Evolutionary conservation across 805 yeast species (phyloP).

Genomic region (Barnettozyma salicaria): DNA sequence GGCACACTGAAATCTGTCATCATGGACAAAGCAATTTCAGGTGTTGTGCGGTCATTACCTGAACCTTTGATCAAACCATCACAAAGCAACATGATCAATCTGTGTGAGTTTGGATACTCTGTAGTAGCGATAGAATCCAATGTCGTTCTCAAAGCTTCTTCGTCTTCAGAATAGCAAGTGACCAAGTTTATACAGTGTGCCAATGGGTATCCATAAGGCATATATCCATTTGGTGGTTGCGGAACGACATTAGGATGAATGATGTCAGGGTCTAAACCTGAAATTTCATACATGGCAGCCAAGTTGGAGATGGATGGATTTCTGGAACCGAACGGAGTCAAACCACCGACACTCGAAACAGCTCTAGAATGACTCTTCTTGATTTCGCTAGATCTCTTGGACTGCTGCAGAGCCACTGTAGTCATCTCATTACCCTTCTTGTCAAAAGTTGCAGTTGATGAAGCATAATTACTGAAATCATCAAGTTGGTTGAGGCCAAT

Average conservation of each 20-base stretch:
- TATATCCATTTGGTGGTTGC: conserved; percentile 85
- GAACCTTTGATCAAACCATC: conserved; percentile 95
- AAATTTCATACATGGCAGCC: conserved; percentile 26
- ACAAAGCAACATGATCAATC: conserved; percentile 76
- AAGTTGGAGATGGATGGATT: conserved; percentile 23
- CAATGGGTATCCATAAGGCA: conserved; percentile 81
- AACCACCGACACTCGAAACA: conserved; percentile 10
- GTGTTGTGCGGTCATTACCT: conserved; percentile 82
- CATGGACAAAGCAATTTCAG: conserved; percentile 83
- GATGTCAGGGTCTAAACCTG: conserved; percentile 49
- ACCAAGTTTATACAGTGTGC: conserved; percentile 70
- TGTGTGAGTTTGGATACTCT: conserved; percentile 93
- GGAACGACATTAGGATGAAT: conserved; percentile 77
- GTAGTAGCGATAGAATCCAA: conserved; percentile 92
- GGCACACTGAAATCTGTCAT: conserved; percentile 74
- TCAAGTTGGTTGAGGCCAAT: conserved; percentile 25
- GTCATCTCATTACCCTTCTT: conserved; percentile 29
- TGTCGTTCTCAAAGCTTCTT: conserved; percentile 77
- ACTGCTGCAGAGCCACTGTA: conserved; percentile 65
- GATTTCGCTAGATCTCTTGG: conserved; percentile 19
- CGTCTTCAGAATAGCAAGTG: conserved; percentile 94
- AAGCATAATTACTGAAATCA: conserved; percentile 11
- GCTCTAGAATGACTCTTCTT: conserved; percentile 15
- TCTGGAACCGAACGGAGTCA: conserved; percentile 22
- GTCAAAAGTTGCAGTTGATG: conserved; percentile 8